Percentiles rank a stretch among this genome's conserved stretches.
Conservation (phyloP, 2,329 filamentous ascomycete genomes). For the Hymenotorrendiella dingleyae region DNA sequence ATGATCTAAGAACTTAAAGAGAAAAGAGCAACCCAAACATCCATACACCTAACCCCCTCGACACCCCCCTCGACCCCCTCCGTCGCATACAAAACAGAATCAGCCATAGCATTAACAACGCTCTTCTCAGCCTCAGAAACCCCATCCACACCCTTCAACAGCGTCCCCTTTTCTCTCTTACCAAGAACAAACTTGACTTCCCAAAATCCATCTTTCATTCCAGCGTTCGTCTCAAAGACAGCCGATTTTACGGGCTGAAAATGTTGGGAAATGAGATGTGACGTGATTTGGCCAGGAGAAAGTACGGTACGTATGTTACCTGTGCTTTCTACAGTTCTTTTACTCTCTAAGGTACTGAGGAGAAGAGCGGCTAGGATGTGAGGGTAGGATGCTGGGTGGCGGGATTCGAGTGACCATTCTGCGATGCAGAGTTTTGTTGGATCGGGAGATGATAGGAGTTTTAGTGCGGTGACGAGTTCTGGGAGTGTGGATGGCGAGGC, state of each 20-base stretch:
- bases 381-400: conserved; percentile 34
- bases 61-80: conserved; percentile 13
- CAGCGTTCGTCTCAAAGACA: conserved; percentile 33
- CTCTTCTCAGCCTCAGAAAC: conserved; percentile 7
- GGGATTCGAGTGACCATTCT: conserved; percentile 41
- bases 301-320: conserved; percentile 45
- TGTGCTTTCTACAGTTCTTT: conserved; percentile 32
- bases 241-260: too few species aligned
- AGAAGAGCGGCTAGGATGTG: conserved; percentile 48
- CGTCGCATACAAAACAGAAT: too few species aligned
- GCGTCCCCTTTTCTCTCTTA: conserved; percentile 28
- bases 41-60: conserved; percentile 35
- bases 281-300: conserved; percentile 37
- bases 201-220: conserved; percentile 42
- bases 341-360: conserved; percentile 38
- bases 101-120: too few species aligned
- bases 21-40: conserved; percentile 38
- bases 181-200: conserved; percentile 35
- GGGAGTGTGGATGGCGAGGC: conserved; percentile 32
- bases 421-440: too few species aligned
- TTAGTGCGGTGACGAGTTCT: too few species aligned
- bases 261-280: too few species aligned
- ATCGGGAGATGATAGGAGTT: too few species aligned
- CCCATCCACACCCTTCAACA: conserved; percentile 24
- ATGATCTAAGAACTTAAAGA: too few species aligned